Evolutionary conservation across 495 filamentous ascomycete species (phyloP).

Genomic region (Cercophora scortea): DNA sequence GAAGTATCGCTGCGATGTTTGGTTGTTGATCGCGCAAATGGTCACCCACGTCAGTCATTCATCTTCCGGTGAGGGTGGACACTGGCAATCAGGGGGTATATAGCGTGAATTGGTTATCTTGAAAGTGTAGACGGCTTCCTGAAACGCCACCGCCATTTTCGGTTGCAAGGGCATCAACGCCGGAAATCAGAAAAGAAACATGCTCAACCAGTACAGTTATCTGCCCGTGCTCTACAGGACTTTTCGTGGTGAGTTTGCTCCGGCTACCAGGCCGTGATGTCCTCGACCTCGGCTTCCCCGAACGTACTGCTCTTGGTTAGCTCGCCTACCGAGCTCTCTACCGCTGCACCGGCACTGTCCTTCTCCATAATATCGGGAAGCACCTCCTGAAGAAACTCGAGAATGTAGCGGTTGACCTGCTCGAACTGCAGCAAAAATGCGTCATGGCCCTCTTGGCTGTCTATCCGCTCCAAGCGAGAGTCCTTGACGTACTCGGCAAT

Average conservation of each 20-base stretch:
- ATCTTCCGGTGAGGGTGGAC: too few relatives aligned
- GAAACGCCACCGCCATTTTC: too few relatives aligned
- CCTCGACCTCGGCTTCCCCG: constrained; percentile 91
- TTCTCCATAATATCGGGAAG: constrained; percentile 79
- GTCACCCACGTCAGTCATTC: too few relatives aligned
- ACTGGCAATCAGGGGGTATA: too few relatives aligned
- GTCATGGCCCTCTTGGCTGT: constrained; percentile 91
- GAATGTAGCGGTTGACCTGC: constrained; percentile 83
- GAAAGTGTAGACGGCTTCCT: too few relatives aligned
- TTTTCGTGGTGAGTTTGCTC: background rate
- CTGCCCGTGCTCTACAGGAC: too few relatives aligned
- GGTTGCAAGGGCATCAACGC: too few relatives aligned
- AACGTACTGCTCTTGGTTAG: constrained; percentile 78
- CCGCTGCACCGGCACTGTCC: constrained; percentile 40
- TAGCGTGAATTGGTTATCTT: too few relatives aligned
- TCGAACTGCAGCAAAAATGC: constrained; percentile 95
- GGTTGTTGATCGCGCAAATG: too few relatives aligned
- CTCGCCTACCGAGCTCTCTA: constrained; percentile 36
- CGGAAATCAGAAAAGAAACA: too few relatives aligned
- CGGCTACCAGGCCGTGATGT: constrained; percentile 88
- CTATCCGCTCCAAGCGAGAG: constrained; percentile 72
- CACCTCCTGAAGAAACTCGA: constrained; percentile 75
- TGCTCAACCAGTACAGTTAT: too few relatives aligned
- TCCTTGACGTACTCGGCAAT: constrained; percentile 76
- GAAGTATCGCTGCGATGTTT: too few relatives aligned